Base-by-base conservation (phyloP, 371 early-diverging fungal species). In the Actinomortierella ambigua region DNA sequence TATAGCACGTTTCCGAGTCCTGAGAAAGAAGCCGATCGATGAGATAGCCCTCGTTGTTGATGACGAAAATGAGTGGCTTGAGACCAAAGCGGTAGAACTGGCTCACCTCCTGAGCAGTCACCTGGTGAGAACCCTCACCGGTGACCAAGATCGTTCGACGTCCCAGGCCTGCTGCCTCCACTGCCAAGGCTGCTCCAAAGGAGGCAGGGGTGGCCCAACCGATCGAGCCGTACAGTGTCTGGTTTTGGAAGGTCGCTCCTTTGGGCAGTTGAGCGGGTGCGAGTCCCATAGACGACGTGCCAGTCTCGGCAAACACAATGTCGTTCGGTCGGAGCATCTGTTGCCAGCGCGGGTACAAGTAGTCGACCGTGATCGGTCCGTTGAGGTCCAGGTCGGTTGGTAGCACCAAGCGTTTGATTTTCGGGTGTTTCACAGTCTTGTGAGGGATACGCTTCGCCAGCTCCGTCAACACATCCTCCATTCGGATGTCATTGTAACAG, bases 41-140 rank as follows among this genome's bases (percentile, higher is more conserved):
- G 1, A 79, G 61, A 50, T 83, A 85, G 22, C 84, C 85, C 20
- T 81, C 76, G 42, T 85, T 85, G 59, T 82, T 83, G 39, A 85
- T 39, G 26, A 85, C 48, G 49, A 83, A 57, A 22, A 85, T 81
- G 24, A 79, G 75, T 17, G 81, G 81, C 1, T 67, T 75, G 11
- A 81, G 48, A n/a, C 80, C 81, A 50, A 78, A 73, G 24, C 82
- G 81, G n/a, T 81, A 67, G 61, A 81, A 77, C 15, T 77, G 79
- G 15, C 82, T 79, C 15, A 84, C 43, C 52, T 80, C 82, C 49
- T 79, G 78, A 9, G 65, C 78, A 3, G 82, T 81, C 49, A 84
- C 23, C 52, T 84, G 85, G 69, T 79, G 82, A 6, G 79, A 78
- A 2, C 84, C 85, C 58, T 85, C 84, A 39, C 84, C 85, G 5